Percentiles rank a stretch among this genome's conserved stretches.
Conservation (phyloP, 2,329 filamentous ascomycete genomes). For the Rosellinia necatrix region DNA sequence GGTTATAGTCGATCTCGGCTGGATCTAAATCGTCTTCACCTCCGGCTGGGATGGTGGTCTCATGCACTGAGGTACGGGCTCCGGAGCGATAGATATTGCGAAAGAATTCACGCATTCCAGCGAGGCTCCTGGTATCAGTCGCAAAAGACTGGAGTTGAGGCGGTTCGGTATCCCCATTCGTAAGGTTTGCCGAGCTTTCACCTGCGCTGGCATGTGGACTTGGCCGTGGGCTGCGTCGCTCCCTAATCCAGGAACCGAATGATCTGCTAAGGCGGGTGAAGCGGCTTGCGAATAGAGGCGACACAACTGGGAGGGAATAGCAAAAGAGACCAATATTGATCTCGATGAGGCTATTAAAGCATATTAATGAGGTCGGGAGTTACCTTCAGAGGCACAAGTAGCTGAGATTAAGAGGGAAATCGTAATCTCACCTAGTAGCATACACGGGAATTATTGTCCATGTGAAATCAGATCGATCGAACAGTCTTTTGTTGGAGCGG, state of each 20-base stretch:
- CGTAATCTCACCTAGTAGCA: neutral
- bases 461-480: constrained; percentile 20
- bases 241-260: constrained; percentile 24
- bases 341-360: constrained; percentile 18
- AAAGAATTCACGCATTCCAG: constrained; percentile 14
- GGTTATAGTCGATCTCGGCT: neutral
- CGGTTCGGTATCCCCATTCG: neutral
- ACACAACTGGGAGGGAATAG: constrained; percentile 23
- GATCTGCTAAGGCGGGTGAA: constrained; percentile 22
- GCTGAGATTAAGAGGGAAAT: neutral
- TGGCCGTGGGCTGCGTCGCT: constrained; percentile 18
- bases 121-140: neutral
- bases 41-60: neutral
- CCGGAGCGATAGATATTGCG: constrained; percentile 6
- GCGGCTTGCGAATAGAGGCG: constrained; percentile 18
- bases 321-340: constrained; percentile 27
- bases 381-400: neutral
- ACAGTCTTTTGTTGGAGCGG: constrained; percentile 19
- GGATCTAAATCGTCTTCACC: neutral
- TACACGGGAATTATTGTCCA: neutral
- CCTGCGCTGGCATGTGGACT: constrained; percentile 6
- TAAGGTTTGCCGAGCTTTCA: constrained; percentile 18
- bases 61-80: neutral
- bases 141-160: neutral
- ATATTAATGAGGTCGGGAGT: neutral